Evolutionary conservation across 164 flowering plant genomes (phyloP).

Genomic region (Berberis vulgaris): DNA sequence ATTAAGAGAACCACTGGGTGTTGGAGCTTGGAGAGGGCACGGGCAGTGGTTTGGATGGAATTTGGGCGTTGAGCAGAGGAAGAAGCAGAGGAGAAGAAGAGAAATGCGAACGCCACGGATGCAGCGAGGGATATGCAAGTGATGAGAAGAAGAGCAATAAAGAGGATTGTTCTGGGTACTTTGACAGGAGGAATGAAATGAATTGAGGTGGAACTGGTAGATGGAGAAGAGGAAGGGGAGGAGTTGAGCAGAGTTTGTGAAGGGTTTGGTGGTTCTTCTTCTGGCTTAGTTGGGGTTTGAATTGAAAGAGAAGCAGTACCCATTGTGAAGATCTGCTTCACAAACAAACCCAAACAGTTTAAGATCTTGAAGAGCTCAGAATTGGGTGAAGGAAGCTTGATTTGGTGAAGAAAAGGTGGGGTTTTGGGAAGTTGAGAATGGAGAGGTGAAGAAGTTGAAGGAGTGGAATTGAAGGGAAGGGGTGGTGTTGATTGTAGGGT

Average conservation of each 20-base stretch:
- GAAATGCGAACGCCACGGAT: conserved; percentile 47
- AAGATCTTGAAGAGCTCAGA: neutral
- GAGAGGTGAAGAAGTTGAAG: neutral
- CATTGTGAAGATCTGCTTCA: neutral
- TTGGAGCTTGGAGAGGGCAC: conserved; percentile 25
- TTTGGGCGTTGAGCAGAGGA: conserved; percentile 10
- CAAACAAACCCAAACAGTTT: neutral
- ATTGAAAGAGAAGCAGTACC: conserved; percentile 1
- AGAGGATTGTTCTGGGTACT: conserved; percentile 16
- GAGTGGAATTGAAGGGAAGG: neutral
- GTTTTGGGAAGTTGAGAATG: neutral
- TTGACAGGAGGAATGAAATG: neutral
- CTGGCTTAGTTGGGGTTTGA: neutral
- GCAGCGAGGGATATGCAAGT: conserved; percentile 42
- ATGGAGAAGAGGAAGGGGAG: neutral
- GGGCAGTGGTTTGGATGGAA: conserved; percentile 12
- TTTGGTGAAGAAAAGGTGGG: neutral
- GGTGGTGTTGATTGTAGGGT: no score
- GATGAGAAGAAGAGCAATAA: conserved; percentile 30
- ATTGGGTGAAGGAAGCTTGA: neutral
- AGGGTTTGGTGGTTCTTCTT: neutral
- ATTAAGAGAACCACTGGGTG: conserved; percentile 18
- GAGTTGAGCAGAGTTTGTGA: neutral
- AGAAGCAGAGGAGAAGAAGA: conserved; percentile 38
- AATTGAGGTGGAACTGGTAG: neutral